These are phyloP conservation scores for Paecilomyces dactylethromorphus DNA, from an alignment of 2,329 filamentous ascomycete species.

Conservation along the genomic window DNA sequence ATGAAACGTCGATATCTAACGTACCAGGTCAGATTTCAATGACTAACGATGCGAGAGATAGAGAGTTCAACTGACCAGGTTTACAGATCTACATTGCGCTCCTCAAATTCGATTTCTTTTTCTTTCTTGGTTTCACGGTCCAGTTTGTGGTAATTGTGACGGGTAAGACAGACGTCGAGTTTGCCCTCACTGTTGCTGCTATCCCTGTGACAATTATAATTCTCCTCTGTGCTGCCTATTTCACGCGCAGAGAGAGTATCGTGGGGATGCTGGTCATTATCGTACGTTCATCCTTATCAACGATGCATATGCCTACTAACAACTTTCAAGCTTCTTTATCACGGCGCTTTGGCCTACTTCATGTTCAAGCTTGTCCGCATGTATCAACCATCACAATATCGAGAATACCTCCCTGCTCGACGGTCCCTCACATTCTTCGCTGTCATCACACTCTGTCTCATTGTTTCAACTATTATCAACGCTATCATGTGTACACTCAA, in stretches of 20 bases:
- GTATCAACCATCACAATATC: constrained; percentile 59
- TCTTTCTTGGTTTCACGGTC: constrained; percentile 97
- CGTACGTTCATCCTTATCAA: constrained; percentile 31
- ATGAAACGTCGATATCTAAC: constrained; percentile 96
- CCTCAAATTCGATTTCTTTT: constrained; percentile 99
- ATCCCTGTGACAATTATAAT: constrained; percentile 88
- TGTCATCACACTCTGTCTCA: constrained; percentile 81
- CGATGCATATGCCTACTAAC: constrained; percentile 1
- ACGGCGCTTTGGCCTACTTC: constrained; percentile 88
- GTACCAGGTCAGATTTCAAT: constrained; percentile 72
- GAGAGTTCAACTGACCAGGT: constrained; percentile 12
- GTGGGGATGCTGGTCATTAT: constrained; percentile 72
- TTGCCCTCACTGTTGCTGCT: constrained; percentile 78
- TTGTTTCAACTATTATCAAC: constrained; percentile 81
- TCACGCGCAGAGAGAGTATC: constrained; percentile 76
- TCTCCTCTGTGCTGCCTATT: constrained; percentile 75
- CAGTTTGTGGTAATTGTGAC: constrained; percentile 94
- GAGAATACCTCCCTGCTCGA: constrained; percentile 68
- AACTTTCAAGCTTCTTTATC: constrained; percentile 59
- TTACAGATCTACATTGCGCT: constrained; percentile 89
- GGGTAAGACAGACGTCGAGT: constrained; percentile 63
- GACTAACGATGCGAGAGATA: no score
- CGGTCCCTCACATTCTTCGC: constrained; percentile 89
- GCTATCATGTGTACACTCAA: constrained; percentile 83
- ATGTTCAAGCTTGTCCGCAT: constrained; percentile 97